Evolutionary conservation across 768 basidiomycete genomes (phyloP), one percentile per base, ranked within the genome.

Genomic region (Phlegmacium glaucopus): DNA sequence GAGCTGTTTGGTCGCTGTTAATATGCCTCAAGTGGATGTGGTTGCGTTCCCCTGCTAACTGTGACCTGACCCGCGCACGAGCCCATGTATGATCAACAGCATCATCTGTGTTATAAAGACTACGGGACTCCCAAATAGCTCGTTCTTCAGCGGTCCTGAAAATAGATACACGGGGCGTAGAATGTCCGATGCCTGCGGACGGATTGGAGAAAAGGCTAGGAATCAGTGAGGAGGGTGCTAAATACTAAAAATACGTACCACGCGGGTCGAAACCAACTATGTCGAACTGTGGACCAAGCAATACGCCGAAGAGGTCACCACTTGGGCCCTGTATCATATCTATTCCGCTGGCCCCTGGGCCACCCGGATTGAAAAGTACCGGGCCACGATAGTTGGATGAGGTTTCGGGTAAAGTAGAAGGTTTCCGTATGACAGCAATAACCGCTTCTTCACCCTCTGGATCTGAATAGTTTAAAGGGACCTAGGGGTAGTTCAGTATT

Each of bases 181-280:
- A 71, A 12, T 49, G 56, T 6, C 54, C 60, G 15, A 75, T 54
- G 17, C 75, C 70, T 72, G 46, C n/a, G 12, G 17, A n/a, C n/a
- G n/a, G n/a, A n/a, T n/a, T n/a, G n/a, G n/a, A n/a, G n/a, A n/a
- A n/a, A n/a, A n/a, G n/a, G n/a, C n/a, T n/a, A n/a, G n/a, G n/a
- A n/a, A n/a, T n/a, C n/a, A n/a, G n/a, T n/a, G n/a, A n/a, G n/a
- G n/a, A n/a, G n/a, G n/a, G n/a, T n/a, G n/a, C n/a, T n/a, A n/a
- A n/a, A n/a, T n/a, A n/a, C n/a, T n/a, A n/a, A n/a, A n/a, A n/a
- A n/a, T n/a, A n/a, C n/a, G n/a, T 50, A 73, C 73, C 74, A 61
- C 74, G 55, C 11, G 74, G 74, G 53, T 78, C 76, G 49, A 76
- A 77, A 3, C 72, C 66, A 9, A 78, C 63, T 4, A 77, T 51